Conservation (phyloP, 768 basidiomycete genomes). For the Boletus huronensis region DNA sequence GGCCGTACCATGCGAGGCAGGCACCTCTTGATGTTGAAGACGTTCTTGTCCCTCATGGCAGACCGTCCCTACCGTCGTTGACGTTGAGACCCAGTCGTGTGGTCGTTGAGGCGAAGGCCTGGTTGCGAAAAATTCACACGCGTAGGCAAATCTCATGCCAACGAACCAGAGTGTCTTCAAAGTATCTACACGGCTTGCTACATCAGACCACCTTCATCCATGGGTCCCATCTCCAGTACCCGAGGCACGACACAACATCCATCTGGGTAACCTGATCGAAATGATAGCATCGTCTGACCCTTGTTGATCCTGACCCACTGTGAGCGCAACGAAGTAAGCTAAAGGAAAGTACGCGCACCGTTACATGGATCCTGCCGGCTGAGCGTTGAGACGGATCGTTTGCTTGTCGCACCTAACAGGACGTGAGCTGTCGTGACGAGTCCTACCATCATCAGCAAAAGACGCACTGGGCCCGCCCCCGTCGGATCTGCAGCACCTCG, state of each 20-base stretch:
- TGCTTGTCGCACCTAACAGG: not conserved
- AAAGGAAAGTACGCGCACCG: not conserved
- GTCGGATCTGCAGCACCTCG: not conserved
- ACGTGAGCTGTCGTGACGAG: not conserved
- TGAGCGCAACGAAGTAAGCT: not conserved
- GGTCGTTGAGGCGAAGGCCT: not conserved
- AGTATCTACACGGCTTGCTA: not conserved
- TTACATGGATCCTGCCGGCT: not conserved
- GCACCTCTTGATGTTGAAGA: conserved; percentile 47
- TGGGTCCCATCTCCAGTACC: not conserved
- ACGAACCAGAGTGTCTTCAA: not conserved
- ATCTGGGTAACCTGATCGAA: not conserved
- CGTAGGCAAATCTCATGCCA: not conserved
- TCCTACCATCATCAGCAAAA: not conserved
- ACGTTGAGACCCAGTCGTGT: not conserved
- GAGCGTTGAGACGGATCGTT: not conserved
- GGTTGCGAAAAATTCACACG: conserved; percentile 18
- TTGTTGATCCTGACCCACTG: not conserved
- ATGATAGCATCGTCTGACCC: not conserved
- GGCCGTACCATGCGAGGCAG: conserved; percentile 76
- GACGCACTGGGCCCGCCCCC: not conserved
- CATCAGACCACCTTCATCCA: not conserved
- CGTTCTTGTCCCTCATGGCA: conserved; percentile 47
- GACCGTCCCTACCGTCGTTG: conserved; percentile 4
- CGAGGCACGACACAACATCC: not conserved